A percentile compares a stretch with the other conserved stretches of the same genome.
Evolutionary conservation across 495 filamentous ascomycete genomes (phyloP).

Genomic region (Penicillium paradoxum): DNA sequence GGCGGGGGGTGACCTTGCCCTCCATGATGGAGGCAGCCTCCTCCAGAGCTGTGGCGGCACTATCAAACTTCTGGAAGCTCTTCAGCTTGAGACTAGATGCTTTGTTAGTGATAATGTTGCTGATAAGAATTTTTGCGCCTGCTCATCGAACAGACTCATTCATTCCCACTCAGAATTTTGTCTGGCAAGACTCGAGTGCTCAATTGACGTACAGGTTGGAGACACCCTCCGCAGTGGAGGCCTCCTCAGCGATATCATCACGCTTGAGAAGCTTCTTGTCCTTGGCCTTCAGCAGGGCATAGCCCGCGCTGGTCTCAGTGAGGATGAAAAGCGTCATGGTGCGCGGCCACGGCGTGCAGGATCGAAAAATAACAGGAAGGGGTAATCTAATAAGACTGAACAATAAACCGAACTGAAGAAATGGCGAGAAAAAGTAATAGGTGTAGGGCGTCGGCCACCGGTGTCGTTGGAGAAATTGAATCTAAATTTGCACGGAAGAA

Average conservation of each 20-base stretch:
- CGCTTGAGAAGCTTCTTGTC: conserved; percentile 96
- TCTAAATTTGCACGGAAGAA: conserved; percentile 32
- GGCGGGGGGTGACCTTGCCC: conserved; percentile 91
- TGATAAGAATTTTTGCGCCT: conserved; percentile 22
- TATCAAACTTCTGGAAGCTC: conserved; percentile 95
- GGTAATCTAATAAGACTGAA: not conserved
- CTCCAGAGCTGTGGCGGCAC: conserved; percentile 75
- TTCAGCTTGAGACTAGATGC: conserved; percentile 78
- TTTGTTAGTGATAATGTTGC: conserved; percentile 24
- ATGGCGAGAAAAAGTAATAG: conserved; percentile 14
- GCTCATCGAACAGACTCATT: conserved; percentile 1
- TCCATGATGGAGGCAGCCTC: conserved; percentile 85
- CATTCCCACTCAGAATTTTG: conserved; percentile 9
- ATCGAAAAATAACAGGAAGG: conserved; percentile 14
- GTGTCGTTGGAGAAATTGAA: conserved; percentile 25
- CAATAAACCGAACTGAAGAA: conserved; percentile 11
- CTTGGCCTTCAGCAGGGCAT: conserved; percentile 94
- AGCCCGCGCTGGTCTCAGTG: conserved; percentile 91
- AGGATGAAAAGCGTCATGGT: conserved; percentile 77
- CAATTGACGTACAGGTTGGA: conserved; percentile 67
- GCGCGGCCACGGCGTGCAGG: conserved; percentile 31
- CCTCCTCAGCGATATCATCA: conserved; percentile 67
- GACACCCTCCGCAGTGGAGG: conserved; percentile 76
- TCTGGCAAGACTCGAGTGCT: not conserved
- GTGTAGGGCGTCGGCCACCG: conserved; percentile 22